Percentiles rank a stretch among this genome's conserved stretches.
These are phyloP conservation scores for Lepraria neglecta DNA, from an alignment of 495 filamentous ascomycete species.

Conservation along the genomic window DNA sequence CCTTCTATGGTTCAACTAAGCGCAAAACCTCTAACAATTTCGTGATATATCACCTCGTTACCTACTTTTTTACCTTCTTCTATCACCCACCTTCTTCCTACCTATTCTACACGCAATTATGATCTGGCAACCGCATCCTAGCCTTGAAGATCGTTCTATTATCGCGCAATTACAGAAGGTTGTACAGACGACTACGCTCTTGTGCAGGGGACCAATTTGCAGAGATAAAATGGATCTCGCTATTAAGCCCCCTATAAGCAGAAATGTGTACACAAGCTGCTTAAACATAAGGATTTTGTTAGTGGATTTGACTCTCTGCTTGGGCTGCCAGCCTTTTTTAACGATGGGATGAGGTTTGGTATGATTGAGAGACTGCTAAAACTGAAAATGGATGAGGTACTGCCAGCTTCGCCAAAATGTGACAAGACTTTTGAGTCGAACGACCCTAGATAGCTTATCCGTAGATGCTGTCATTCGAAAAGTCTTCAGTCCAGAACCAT, in stretches of 20 bases:
- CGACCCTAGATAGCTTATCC: neutral
- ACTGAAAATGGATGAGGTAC: neutral
- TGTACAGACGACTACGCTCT: too few species aligned
- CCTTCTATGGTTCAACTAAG: too few species aligned
- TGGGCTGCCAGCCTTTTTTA: neutral
- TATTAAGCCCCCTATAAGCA: too few species aligned
- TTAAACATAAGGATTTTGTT: neutral
- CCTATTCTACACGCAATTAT: neutral
- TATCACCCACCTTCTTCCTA: neutral
- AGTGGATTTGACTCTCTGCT: neutral
- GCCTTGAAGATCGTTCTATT: neutral
- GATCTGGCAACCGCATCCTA: neutral
- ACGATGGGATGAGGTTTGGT: neutral
- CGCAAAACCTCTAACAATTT: too few species aligned
- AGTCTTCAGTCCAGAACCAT: constrained; percentile 2
- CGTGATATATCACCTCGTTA: too few species aligned
- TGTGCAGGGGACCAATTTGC: constrained; percentile 1
- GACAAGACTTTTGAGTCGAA: neutral
- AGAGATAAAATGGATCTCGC: neutral
- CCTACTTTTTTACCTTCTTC: too few species aligned
- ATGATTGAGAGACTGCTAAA: neutral
- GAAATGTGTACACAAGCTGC: neutral
- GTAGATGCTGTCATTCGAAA: neutral
- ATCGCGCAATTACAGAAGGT: constrained; percentile 1
- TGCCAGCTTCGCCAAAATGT: neutral